Base-by-base conservation (phyloP, 805 yeast genomes). In the Metschnikowia kofuensis region DNA sequence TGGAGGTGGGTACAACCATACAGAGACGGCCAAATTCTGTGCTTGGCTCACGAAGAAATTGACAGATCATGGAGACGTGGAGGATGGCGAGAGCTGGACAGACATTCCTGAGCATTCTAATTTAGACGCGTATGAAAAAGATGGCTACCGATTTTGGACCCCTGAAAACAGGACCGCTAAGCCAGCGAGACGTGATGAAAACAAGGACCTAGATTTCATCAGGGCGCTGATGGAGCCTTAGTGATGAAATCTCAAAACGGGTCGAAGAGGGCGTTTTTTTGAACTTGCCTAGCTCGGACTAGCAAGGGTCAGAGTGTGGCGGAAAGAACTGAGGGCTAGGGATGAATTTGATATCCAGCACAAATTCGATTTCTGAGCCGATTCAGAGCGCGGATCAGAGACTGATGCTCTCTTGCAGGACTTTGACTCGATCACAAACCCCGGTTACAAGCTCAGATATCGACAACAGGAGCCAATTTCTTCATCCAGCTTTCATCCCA, bases 401-500 rank as follows among this genome's bases (percentile, higher is more conserved):
- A 21, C 21, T 21, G 21, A 21, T 21, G 21, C 4, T 21, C n/a
- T 21, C 4, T 21, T 2, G 21, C 21, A 21, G 10, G 3, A 6
- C 32, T 30, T 30, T 9, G 36, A 13, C 36, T 34, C 36, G 6
- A n/a, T 34, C 5, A 5, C 36, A 10, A n/a, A 14, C 32, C 14
- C 26, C 21, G 21, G 4, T 21, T 4, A 21, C 4, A 35, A 3
- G 5, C 6, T 21, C 16, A 15, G n/a, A 16, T 27, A 1, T 36
- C 54, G 47, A 75, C 68, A 1, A 44, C 36, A 5, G 59, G 56
- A 1, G 76, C 77, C 41, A 85, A 64, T 40, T 72, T 73, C 2
- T 40, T 21, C 7, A 42, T 40, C 98, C 98, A 92, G 60, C 84
- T 87, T 11, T 74, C 67, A 38, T 82, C 79, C 98, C 98, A 92